Evolutionary conservation across 306 rosid genomes (phyloP).

Genomic region (Quillaja saponaria): DNA sequence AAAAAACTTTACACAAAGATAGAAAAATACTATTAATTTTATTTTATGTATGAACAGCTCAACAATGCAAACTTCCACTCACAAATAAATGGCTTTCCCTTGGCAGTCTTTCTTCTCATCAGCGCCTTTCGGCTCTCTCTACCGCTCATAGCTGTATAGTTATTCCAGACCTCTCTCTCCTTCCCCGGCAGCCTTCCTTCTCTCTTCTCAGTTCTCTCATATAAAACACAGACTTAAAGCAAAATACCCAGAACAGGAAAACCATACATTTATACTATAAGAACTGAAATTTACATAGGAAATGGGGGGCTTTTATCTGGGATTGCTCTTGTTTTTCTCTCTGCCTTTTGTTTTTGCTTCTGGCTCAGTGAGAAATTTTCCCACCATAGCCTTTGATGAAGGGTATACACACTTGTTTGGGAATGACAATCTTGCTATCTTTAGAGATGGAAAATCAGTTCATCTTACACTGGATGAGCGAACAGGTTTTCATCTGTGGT

Average conservation of each 20-base stretch:
- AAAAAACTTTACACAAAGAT: no score
- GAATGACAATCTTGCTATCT: constrained; percentile 63
- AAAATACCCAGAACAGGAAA: constrained; percentile 16
- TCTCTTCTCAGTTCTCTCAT: neutral
- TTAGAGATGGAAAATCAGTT: constrained; percentile 74
- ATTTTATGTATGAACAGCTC: constrained; percentile 56
- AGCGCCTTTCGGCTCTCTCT: constrained; percentile 45
- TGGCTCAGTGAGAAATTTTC: constrained; percentile 50
- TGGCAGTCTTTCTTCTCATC: constrained; percentile 39
- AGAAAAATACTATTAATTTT: no score
- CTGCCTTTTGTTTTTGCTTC: constrained; percentile 35
- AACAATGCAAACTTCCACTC: constrained; percentile 36
- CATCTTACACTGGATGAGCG: constrained; percentile 79
- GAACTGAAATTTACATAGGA: constrained; percentile 16
- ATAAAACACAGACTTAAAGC: neutral
- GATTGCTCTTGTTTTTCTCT: constrained; percentile 33
- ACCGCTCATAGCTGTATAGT: constrained; percentile 31
- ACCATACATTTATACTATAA: constrained; percentile 21
- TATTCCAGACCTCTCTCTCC: constrained; percentile 22
- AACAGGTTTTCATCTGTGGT: constrained; percentile 52
- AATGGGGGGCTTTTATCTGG: constrained; percentile 45
- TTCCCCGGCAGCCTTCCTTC: constrained; percentile 23
- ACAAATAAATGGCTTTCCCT: constrained; percentile 47
- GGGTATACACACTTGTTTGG: constrained; percentile 83
- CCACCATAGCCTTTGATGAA: constrained; percentile 73